Base-by-base conservation (phyloP, 345 rosid genomes). In the Arabidopsis thaliana region DNA sequence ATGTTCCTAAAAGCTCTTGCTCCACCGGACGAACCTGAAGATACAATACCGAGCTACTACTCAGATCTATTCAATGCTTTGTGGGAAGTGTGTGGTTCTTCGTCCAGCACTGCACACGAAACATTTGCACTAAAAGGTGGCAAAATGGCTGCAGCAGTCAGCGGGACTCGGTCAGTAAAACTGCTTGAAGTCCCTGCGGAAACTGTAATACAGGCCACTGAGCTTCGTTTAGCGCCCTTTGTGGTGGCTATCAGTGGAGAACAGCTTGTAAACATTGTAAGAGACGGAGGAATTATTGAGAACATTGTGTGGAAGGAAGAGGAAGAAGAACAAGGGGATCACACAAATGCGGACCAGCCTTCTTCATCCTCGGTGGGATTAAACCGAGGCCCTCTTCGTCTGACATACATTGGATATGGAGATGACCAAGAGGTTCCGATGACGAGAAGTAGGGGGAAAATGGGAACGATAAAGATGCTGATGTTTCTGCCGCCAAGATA, bases 401-500 rank as follows among this genome's bases (percentile, higher is more conserved):
- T 95, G 25, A 95, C 92, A 4, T 92, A 90, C 69, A 60, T 62
- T 16, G 87, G 83, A 1, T 85, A 88, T 14, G 91, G 87, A 74
- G 87, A 85, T 16, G 93, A 79, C 56, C 76, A 48, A 59, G 87
- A 79, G 44, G 69, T 74, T 67, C 75, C 81, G 7, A 81, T 77
- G 78, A 53, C 76, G 13, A 74, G 34, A 33, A 71, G 77, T 44
- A 84, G 86, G 79, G 85, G 88, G 81, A 86, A 80, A 71, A 69
- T 86, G 80, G 96, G 99, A 65, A 85, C 84, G 82, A 67, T 95
- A 66, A 85, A 82, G 42, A 72, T 92, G 63, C 65, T 95, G 83
- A 85, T 95, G 79, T 90, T 92, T 82, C 87, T 95, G 67, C 99
- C 99, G 14, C 97, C 93, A 7, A 87, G 90, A 83, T 95, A 84